phyloP scores from a whole-genome alignment of 1,139 yeast species.

The Taphrina populina region DNA sequence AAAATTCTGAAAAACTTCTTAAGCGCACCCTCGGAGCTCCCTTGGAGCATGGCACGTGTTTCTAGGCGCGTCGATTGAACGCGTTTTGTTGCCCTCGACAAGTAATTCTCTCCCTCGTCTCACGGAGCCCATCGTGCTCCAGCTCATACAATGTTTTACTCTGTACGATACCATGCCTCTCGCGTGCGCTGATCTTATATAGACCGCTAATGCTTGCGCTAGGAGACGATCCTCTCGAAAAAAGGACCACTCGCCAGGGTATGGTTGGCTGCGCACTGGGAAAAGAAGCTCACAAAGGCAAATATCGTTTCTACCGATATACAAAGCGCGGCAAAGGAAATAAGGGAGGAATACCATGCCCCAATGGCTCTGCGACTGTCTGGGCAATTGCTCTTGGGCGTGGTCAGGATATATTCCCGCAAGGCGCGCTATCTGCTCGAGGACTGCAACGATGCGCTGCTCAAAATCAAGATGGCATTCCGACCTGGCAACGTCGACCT shows the following conservation, averaged over 20 bases:
- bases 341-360: constrained; percentile 44
- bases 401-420: constrained; percentile 80
- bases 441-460: constrained; percentile 77
- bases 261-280: constrained; percentile 92
- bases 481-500: constrained; percentile 53
- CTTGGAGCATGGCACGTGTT: no score
- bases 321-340: constrained; percentile 61
- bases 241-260: constrained; percentile 84
- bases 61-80: not conserved
- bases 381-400: constrained; percentile 84
- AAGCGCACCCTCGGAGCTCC: no score
- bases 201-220: no score
- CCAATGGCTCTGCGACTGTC: constrained; percentile 78
- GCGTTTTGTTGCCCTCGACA: not conserved
- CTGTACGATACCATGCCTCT: not conserved
- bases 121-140: not conserved
- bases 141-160: constrained; percentile 6
- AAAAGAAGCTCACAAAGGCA: constrained; percentile 71
- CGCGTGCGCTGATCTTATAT: no score
- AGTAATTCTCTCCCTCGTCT: not conserved
- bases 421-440: constrained; percentile 81
- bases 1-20: no score
- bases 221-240: constrained; percentile 39
- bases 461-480: constrained; percentile 74
- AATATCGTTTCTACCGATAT: constrained; percentile 75